Evolutionary conservation across 2,329 filamentous ascomycete species (phyloP).

Genomic region (Tolypocladium paradoxum): DNA sequence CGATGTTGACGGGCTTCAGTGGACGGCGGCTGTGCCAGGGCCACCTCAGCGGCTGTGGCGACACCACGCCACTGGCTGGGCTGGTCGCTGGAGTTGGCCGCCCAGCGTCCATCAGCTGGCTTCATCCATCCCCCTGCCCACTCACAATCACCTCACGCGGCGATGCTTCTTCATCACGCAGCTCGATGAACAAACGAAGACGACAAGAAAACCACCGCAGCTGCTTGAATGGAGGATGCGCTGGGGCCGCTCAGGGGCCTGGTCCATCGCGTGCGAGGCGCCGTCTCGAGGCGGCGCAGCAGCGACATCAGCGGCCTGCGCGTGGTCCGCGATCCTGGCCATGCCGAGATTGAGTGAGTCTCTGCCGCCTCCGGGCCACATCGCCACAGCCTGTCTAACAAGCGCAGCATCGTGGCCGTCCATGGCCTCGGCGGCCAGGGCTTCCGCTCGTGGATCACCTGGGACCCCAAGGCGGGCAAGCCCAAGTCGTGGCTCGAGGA

Average conservation of each 20-base stretch:
- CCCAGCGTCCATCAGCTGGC: too few species aligned
- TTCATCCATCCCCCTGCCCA: background rate
- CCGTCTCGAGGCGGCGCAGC: constrained; percentile 10
- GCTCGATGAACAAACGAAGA: background rate
- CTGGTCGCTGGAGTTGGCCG: too few species aligned
- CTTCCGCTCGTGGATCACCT: constrained; percentile 14
- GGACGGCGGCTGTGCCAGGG: too few species aligned
- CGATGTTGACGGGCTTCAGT: too few species aligned
- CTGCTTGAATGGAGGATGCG: constrained; percentile 9
- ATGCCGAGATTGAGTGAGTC: constrained; percentile 15
- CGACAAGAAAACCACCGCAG: background rate
- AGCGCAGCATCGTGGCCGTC: constrained; percentile 14
- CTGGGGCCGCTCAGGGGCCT: constrained; percentile 12
- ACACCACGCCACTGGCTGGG: too few species aligned
- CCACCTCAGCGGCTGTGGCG: too few species aligned
- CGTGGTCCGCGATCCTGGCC: constrained; percentile 10
- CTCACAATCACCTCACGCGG: background rate
- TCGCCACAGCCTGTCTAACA: background rate
- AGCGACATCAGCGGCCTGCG: constrained; percentile 6
- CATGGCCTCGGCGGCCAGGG: constrained; percentile 15
- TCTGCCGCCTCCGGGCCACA: background rate
- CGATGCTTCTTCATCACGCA: background rate
- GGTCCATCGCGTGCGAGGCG: constrained; percentile 11
- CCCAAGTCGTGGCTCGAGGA: constrained; percentile 14
- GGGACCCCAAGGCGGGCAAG: constrained; percentile 8